Evolutionary conservation across 495 filamentous ascomycete genomes (phyloP).

Genomic region (Astrothelium macrocarpum): DNA sequence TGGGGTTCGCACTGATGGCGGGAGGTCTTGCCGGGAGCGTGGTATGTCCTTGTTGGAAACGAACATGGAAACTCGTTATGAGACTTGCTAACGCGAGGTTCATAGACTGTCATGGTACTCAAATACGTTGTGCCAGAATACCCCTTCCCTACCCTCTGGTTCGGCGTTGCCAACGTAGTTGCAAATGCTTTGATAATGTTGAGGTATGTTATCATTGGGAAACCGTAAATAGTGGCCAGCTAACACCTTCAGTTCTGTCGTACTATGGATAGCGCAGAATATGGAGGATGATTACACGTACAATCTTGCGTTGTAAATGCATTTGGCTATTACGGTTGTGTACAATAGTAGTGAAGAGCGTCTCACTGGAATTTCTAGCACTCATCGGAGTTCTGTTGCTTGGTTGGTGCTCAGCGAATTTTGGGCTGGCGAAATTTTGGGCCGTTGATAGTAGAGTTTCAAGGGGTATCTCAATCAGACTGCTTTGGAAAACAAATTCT

Average conservation of each 20-base stretch:
- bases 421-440: neutral
- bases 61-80: neutral
- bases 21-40: constrained; percentile 90
- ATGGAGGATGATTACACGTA: constrained; percentile 99
- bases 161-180: constrained; percentile 88
- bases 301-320: constrained; percentile 65
- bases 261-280: constrained; percentile 96
- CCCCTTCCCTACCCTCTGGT: constrained; percentile 73
- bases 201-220: constrained; percentile 48
- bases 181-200: constrained; percentile 81
- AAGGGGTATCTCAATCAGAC: neutral
- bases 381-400: neutral
- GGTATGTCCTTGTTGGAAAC: constrained; percentile 30
- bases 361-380: neutral
- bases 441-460: neutral
- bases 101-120: constrained; percentile 72
- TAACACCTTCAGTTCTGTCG: constrained; percentile 52
- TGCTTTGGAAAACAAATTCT: constrained; percentile 38
- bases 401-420: neutral
- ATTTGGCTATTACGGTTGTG: neutral
- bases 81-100: constrained; percentile 1
- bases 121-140: constrained; percentile 79
- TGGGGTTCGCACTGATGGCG: constrained; percentile 89
- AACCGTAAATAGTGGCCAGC: neutral
- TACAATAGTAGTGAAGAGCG: neutral